Evolutionary conservation across 257 asterid species (phyloP), one percentile per base, ranked within the genome.

Genomic region (Nicotiana obtusifolia): DNA sequence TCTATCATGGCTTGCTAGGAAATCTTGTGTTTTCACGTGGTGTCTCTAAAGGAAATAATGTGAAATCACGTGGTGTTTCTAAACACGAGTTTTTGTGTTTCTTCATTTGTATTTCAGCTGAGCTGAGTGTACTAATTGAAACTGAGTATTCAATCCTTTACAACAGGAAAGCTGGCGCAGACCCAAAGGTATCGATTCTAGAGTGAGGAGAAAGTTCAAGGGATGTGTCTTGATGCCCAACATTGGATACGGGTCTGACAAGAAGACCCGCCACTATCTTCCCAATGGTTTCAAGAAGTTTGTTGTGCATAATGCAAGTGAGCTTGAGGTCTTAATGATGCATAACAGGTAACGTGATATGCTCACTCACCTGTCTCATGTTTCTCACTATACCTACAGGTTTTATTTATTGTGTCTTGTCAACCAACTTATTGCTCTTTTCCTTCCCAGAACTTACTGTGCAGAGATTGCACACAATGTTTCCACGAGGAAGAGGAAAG

Each of bases 181-280:
- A 41, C 98, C 97, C 0, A 92, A 93, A 90, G 95, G 97, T 91
- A 93, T 91, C 13, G 97, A 93, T 76, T 92, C 97, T 16, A 91
- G 78, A 7, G 78, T 73, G 22, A 73, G 78, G 37, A 73, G 78
- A 47, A 73, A 73, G 78, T 73, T 73, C 60, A 73, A 73, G 78
- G 78, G 78, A 73, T 73, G 78, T 73, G 78, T 73, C 9, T 73
- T 73, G 78, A 73, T 73, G 78, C 78, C 78, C 78, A 73, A 73
- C 0, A 47, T 73, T 14, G 78, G 78, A 8, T 73, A 73, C 8
- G 78, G 78, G 61, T 73, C 78, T 3, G 78, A 73, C 78, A 73
- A 73, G 78, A 73, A 73, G 22, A 73, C 78, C 26, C 78, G 78
- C 35, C 78, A 73, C 60, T 73, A 73, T 47, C 78, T 73, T 73